Base-by-base conservation (phyloP, 2,329 filamentous ascomycete genomes). In the Penicillium glabrum region DNA sequence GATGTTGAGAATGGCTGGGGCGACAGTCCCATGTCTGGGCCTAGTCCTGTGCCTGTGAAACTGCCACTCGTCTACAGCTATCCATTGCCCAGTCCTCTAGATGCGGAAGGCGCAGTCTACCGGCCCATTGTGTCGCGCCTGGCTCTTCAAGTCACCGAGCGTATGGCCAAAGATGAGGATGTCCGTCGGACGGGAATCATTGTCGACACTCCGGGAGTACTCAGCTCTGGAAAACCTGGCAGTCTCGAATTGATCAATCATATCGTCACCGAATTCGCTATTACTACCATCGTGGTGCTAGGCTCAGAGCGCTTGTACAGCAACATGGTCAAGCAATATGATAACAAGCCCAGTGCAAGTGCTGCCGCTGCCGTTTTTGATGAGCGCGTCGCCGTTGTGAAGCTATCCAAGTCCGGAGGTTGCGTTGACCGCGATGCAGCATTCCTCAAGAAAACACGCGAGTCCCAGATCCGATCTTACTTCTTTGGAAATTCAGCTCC, bases 1-100 rank as follows among this genome's bases (percentile, higher is more conserved):
- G 93, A 98, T 73, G 83, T 96, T 1, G 90, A 93, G 67, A 88
- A 91, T 59, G 91, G 90, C 21, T 97, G 92, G 87, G 95, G 95
- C 10, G 91, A 85, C 63, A 93, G 91, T 65, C 93, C 93, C 0
- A 96, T 93, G 67, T 96, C 90, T 63, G 95, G 93, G 0, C 93
- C 95, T 0, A 95, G 89, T 65, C 85, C 87, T 0, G 87, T 96
- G 19, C 93, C 93, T 0, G 91, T 96, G 51, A 98, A 97, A 79
- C 81, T 96, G 66, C 95, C 95, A 5, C 78, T 99, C 53, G 91
- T 93, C 27, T 96, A 96, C 71, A 91, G 92, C 74, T 96, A 90
- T 72, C 93, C 95, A 16, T 80, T 89, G 61, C 82, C 85, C 51
- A 86, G 82, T 60, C 84, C 91, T 21, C 62, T 77, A 0, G 88